Percentiles rank a stretch among this genome's conserved stretches.
phyloP scores from a whole-genome alignment of 2,329 filamentous ascomycete species.

The Xylaria sp. region DNA sequence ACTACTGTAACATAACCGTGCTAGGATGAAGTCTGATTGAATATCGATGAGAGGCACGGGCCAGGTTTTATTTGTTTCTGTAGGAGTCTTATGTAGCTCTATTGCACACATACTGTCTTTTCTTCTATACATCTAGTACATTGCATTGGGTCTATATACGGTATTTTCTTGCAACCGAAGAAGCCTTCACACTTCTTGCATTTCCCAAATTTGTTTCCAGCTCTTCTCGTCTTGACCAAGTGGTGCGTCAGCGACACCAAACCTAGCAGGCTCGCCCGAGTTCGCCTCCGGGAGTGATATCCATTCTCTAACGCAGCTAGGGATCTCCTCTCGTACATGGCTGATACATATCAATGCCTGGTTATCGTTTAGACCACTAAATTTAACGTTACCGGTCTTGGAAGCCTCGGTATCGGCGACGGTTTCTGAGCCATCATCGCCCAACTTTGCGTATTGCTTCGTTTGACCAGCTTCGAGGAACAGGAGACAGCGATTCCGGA shows the following conservation, averaged over 20 bases:
- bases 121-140: background rate
- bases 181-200: slow-evolving; percentile 29
- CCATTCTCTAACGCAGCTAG: slow-evolving; percentile 81
- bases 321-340: slow-evolving; percentile 89
- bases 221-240: slow-evolving; percentile 60
- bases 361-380: slow-evolving; percentile 67
- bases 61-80: no score
- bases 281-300: slow-evolving; percentile 82
- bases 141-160: background rate
- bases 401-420: slow-evolving; percentile 55
- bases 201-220: slow-evolving; percentile 72
- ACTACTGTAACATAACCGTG: no score
- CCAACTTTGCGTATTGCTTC: slow-evolving; percentile 48
- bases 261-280: slow-evolving; percentile 63
- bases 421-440: slow-evolving; percentile 39
- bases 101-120: no score
- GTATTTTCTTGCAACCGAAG: background rate
- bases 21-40: no score
- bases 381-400: slow-evolving; percentile 51
- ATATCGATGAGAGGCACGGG: no score
- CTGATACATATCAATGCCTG: slow-evolving; percentile 93
- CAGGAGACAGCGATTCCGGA: slow-evolving; percentile 84
- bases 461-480: slow-evolving; percentile 74
- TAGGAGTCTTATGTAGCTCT: no score
- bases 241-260: slow-evolving; percentile 68